Evolutionary conservation across 208 protist species (phyloP).

Genomic region (Porcisia deanei): DNA sequence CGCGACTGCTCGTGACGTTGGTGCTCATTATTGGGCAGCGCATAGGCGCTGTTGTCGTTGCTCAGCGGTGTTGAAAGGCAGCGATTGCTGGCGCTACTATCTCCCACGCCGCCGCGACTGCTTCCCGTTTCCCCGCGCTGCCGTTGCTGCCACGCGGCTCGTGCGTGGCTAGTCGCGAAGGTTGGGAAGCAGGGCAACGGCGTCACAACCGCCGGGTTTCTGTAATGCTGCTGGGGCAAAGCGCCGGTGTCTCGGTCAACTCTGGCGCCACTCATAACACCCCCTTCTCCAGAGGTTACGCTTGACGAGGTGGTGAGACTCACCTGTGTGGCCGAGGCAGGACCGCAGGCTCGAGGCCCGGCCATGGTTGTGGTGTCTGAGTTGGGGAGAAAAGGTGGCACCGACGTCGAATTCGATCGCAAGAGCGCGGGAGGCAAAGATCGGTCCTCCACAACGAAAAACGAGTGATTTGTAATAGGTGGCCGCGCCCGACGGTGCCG

Average conservation of each 20-base stretch:
- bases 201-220: conserved; percentile 17
- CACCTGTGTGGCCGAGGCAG: conserved; percentile 6
- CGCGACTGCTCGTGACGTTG: not conserved
- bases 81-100: not conserved
- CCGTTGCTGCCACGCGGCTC: conserved; percentile 24
- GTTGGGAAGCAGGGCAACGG: conserved; percentile 18
- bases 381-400: not conserved
- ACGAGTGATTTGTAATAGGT: conserved; percentile 46
- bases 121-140: not conserved
- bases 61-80: conserved; percentile 1
- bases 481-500: conserved; percentile 20
- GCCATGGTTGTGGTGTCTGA: not conserved
- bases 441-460: conserved; percentile 55
- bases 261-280: not conserved
- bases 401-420: conserved; percentile 5
- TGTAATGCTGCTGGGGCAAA: not conserved
- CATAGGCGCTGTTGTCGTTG: conserved; percentile 17
- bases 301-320: conserved; percentile 14
- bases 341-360: not conserved
- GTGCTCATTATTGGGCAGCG: not conserved
- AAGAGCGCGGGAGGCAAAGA: conserved; percentile 10
- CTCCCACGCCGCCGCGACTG: not conserved
- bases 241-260: not conserved
- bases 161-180: conserved; percentile 5
- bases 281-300: not conserved